phyloP scores from a whole-genome alignment of 169 alveolate species.

The Blepharisma undulans region DNA sequence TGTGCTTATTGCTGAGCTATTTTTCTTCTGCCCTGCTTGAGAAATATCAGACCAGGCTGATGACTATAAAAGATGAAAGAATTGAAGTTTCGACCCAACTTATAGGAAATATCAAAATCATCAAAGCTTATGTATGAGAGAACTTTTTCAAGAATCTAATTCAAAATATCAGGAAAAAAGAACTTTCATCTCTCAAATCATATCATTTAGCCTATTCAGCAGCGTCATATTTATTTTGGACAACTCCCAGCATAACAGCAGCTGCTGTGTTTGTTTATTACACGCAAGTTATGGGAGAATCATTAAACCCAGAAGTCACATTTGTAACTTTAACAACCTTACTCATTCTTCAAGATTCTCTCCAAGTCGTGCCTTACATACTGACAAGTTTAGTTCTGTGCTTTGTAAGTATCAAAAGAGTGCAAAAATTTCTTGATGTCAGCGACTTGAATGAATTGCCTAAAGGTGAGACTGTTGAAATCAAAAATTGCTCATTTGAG shows the following conservation, averaged over 20 bases:
- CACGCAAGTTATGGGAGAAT: neutral
- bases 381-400: neutral
- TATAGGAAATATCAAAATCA: constrained; percentile 74
- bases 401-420: neutral
- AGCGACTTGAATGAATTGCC: neutral
- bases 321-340: constrained; percentile 28
- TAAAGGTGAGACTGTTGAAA: no score
- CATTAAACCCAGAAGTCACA: neutral
- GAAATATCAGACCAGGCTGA: neutral
- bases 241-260: neutral
- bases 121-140: constrained; percentile 89
- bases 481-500: neutral
- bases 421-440: neutral
- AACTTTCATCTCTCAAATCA: constrained; percentile 42
- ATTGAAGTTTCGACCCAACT: constrained; percentile 70
- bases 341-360: neutral
- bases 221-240: neutral
- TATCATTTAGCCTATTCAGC: neutral
- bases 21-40: neutral
- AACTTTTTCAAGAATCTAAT: constrained; percentile 68
- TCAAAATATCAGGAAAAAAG: constrained; percentile 65
- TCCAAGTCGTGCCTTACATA: neutral
- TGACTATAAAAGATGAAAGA: constrained; percentile 46
- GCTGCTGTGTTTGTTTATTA: constrained; percentile 8
- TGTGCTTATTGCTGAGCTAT: neutral